A percentile compares a stretch with the other conserved stretches of the same genome.
Evolutionary conservation across 495 filamentous ascomycete species (phyloP).

Genomic region (Penicillium tannophilum): DNA sequence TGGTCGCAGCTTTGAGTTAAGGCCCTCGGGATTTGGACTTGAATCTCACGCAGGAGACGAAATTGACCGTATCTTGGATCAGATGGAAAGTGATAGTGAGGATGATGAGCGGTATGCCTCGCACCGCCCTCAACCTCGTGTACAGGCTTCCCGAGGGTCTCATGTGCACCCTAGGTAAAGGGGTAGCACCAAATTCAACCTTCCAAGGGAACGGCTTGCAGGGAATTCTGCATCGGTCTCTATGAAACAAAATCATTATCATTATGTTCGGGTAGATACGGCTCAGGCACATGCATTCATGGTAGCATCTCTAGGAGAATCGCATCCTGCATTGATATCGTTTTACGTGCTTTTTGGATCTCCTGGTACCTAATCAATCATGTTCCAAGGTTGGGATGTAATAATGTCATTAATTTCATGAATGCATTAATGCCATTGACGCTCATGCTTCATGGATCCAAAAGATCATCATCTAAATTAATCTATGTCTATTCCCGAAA

Average conservation of each 20-base stretch:
- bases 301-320: background rate
- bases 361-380: background rate
- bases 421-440: background rate
- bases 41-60: conserved; percentile 49
- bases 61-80: conserved; percentile 55
- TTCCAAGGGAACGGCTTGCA: background rate
- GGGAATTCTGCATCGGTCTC: background rate
- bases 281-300: background rate
- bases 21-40: conserved; percentile 19
- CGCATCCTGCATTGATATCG: background rate
- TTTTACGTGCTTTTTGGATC: background rate
- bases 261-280: background rate
- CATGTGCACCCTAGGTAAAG: conserved; percentile 15
- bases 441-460: background rate
- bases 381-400: background rate
- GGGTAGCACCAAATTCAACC: background rate
- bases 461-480: background rate
- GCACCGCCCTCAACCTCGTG: conserved; percentile 16
- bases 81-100: conserved; percentile 53
- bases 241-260: background rate
- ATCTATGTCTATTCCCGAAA: background rate
- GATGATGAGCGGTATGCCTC: conserved; percentile 32
- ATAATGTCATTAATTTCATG: background rate
- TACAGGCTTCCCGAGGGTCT: conserved; percentile 12
- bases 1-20: conserved; percentile 8